Evolutionary conservation across 768 basidiomycete genomes (phyloP).

Genomic region (Lactarius trivialis): DNA sequence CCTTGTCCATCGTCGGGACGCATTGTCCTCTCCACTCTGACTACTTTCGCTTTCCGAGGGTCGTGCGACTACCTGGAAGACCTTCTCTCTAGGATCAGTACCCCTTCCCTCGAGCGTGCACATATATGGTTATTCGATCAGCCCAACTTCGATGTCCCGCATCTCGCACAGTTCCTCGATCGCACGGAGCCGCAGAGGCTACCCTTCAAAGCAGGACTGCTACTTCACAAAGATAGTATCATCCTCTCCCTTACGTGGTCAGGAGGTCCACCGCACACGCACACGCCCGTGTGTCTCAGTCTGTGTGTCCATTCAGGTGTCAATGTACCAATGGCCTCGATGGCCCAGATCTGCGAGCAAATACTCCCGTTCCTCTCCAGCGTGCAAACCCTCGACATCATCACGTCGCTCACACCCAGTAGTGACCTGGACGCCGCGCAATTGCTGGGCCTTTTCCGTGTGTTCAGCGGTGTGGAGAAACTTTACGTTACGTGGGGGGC

Average conservation of each 20-base stretch:
- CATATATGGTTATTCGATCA: not conserved
- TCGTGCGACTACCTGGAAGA: constrained; percentile 1
- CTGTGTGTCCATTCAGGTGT: not conserved
- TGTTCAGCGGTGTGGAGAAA: constrained; percentile 1
- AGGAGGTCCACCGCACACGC: not conserved
- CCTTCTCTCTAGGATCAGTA: not conserved
- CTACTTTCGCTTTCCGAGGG: not conserved
- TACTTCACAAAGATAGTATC: not conserved
- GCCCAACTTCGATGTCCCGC: not conserved
- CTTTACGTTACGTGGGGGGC: not conserved
- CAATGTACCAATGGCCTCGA: not conserved
- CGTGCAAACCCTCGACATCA: not conserved
- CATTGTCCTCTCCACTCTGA: not conserved
- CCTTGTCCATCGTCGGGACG: not conserved
- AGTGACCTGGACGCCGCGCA: not conserved
- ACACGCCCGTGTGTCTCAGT: not conserved
- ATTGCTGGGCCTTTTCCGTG: not conserved
- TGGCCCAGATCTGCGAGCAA: not conserved
- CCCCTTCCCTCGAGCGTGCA: not conserved
- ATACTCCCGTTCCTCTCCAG: not conserved
- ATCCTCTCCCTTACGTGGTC: not conserved
- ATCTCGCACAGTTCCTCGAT: not conserved
- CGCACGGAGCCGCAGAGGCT: not conserved
- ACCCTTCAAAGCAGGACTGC: not conserved
- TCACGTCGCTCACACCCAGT: not conserved